Percentiles rank a stretch among this genome's conserved stretches.
These are phyloP conservation scores for Obelidium mucronatum DNA, from an alignment of 192 early-diverging fungal species.

Conservation along the genomic window DNA sequence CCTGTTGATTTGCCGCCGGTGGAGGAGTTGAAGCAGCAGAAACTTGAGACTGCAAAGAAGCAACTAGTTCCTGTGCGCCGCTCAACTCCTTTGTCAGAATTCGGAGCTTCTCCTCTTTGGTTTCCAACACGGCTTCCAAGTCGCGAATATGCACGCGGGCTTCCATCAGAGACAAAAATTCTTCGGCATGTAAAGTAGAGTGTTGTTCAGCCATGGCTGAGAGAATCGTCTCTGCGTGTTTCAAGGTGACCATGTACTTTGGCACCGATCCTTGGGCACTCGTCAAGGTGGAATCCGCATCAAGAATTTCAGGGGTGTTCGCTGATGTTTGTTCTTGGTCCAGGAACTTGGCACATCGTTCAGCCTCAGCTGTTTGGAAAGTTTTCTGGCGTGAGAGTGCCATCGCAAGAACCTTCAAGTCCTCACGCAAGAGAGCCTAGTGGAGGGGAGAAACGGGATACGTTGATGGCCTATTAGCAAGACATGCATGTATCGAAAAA, in stretches of 20 bases:
- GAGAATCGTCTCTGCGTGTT: constrained; percentile 8
- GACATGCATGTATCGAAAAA: not conserved
- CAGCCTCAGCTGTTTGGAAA: not conserved
- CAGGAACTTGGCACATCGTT: not conserved
- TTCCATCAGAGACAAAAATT: constrained; percentile 9
- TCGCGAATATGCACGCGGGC: constrained; percentile 23
- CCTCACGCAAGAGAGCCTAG: constrained; percentile 8
- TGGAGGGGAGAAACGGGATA: no score
- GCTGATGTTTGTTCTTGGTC: not conserved
- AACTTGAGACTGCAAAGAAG: not conserved
- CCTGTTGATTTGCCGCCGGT: no score
- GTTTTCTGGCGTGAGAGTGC: not conserved
- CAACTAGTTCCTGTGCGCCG: not conserved
- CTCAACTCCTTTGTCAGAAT: not conserved
- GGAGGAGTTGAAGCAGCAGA: not conserved
- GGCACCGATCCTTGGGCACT: not conserved
- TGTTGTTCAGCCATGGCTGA: not conserved
- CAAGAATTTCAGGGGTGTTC: not conserved
- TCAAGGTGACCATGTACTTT: constrained; percentile 1
- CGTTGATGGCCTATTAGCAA: no score
- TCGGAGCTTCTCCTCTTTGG: constrained; percentile 6
- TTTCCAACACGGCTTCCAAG: not conserved
- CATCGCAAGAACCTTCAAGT: constrained; percentile 11
- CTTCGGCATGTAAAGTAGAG: not conserved
- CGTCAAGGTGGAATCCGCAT: not conserved